Evolutionary conservation across 140 eudicot genomes (phyloP).

Genomic region (Ambrosia hybrid): DNA sequence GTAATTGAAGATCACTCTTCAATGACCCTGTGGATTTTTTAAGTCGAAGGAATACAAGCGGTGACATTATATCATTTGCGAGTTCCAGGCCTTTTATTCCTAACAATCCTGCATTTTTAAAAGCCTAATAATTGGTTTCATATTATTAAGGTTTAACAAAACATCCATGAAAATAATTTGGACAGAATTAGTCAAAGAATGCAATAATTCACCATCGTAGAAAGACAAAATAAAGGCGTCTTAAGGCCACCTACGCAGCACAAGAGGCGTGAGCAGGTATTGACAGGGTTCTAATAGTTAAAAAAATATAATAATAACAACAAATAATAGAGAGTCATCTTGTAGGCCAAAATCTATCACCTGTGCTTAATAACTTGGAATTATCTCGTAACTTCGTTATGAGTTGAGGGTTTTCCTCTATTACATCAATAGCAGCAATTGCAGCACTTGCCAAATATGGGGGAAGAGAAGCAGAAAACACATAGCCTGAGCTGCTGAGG

Average conservation of each 20-base stretch:
- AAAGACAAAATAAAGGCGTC: slow-evolving; percentile 13
- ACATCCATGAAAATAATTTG: not conserved
- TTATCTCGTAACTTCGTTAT: slow-evolving; percentile 59
- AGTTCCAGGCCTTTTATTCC: slow-evolving; percentile 69
- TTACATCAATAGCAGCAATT: slow-evolving; percentile 77
- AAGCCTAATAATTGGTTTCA: slow-evolving; percentile 6
- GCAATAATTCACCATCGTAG: not conserved
- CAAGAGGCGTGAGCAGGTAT: too few relatives aligned
- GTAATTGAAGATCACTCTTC: slow-evolving; percentile 73
- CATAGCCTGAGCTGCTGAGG: slow-evolving; percentile 96
- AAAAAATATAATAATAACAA: too few relatives aligned
- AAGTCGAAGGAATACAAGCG: slow-evolving; percentile 66
- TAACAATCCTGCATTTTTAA: slow-evolving; percentile 57
- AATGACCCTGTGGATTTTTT: slow-evolving; percentile 65
- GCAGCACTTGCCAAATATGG: slow-evolving; percentile 98
- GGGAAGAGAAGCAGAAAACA: slow-evolving; percentile 96
- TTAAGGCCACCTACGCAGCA: not conserved
- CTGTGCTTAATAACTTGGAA: slow-evolving; percentile 52
- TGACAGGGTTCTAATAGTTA: too few relatives aligned
- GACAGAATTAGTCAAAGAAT: not conserved
- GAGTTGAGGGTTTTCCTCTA: slow-evolving; percentile 71
- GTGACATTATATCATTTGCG: slow-evolving; percentile 68
- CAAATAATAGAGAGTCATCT: too few relatives aligned
- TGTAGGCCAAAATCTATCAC: slow-evolving; percentile 28
- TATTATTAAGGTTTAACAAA: slow-evolving; percentile 3